Base-by-base conservation (phyloP, 164 flowering plant species). In the grape (Vitis vinifera) region DNA sequence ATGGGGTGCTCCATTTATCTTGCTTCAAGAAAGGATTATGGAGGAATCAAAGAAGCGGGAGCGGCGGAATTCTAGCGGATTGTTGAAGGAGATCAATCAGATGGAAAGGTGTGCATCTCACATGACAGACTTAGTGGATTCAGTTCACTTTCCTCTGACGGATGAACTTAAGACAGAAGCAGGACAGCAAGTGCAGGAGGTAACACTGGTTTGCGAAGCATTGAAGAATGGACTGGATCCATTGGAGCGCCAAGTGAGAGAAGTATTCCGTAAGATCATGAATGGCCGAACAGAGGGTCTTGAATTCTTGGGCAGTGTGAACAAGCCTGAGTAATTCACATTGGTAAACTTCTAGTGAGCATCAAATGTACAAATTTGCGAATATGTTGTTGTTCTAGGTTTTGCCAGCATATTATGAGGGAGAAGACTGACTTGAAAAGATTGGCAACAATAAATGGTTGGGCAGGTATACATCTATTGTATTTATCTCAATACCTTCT, bases 21-120 rank as follows among this genome's bases (percentile, higher is more conserved):
- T 74, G 23, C 73, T 87, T 8, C 84, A 85, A 14, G 80, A 77
- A 9, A 61, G 78, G 63, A 77, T 87, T 19, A 44, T 75, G 71
- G 90, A 85, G 63, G 85, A 79, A 55, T 77, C 83, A 2, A 83
- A 79, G 82, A 85, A 72, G 75, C 68, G 79, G 9, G 90, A 83
- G 10, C 51, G 82, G 23, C 66, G 72, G 15, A 81, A 85, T 56
- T 55, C 83, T 1, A 44, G 53, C 51, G 87, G 90, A 19, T 70
- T 87, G 48, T 30, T 87, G 74, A 81, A 63, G 75, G 90, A 87
- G 76, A 83, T 87, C 55, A 44, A 67, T 65, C 78, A 74, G 59
- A 66, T 80, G 1, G 88, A 87, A 66, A 83, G 68, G 62, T 72
- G 73, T 15, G 44, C 83, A 1, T 66, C 75, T 14, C 73, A 66